Percentiles rank a stretch among this genome's conserved stretches.
Evolutionary conservation across 768 basidiomycete genomes (phyloP).

Genomic region (Trametopsis cervina): DNA sequence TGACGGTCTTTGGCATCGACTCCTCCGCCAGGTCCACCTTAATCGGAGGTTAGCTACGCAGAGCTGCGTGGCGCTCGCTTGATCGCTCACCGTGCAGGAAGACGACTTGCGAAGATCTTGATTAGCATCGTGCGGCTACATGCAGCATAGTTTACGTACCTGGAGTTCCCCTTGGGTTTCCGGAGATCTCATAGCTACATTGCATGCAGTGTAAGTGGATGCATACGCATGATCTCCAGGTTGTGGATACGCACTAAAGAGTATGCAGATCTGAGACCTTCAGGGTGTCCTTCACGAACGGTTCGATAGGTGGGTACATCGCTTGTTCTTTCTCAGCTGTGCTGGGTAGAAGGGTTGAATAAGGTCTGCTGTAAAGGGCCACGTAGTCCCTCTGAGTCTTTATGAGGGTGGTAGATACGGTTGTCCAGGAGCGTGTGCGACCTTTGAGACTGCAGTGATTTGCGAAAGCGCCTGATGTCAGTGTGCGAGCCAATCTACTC

Average conservation of each 20-base stretch:
- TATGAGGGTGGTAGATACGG: too few species aligned
- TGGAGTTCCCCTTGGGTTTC: slow-evolving; percentile 70
- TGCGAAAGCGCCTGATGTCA: too few species aligned
- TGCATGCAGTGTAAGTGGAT: background rate
- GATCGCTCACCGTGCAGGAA: slow-evolving; percentile 62
- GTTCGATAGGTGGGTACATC: slow-evolving; percentile 67
- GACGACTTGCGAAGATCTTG: slow-evolving; percentile 42
- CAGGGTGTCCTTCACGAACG: slow-evolving; percentile 56
- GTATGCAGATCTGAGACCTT: slow-evolving; percentile 72
- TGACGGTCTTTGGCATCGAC: slow-evolving; percentile 56
- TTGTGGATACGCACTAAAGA: slow-evolving; percentile 50
- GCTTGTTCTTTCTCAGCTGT: background rate
- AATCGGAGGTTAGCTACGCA: background rate
- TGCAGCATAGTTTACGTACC: slow-evolving; percentile 34
- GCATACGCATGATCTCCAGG: background rate
- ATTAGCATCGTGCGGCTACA: background rate
- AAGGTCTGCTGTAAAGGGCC: too few species aligned
- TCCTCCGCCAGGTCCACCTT: slow-evolving; percentile 84
- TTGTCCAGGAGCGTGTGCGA: too few species aligned
- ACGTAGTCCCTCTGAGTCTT: too few species aligned
- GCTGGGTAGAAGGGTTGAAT: background rate
- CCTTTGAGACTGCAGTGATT: too few species aligned
- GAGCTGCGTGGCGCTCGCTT: background rate
- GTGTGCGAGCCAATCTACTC: too few species aligned
- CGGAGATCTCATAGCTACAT: slow-evolving; percentile 72